Evolutionary conservation across 106 monocot species (phyloP), one percentile per base, ranked within the genome.

Genomic region (Narthecium ossifragum): DNA sequence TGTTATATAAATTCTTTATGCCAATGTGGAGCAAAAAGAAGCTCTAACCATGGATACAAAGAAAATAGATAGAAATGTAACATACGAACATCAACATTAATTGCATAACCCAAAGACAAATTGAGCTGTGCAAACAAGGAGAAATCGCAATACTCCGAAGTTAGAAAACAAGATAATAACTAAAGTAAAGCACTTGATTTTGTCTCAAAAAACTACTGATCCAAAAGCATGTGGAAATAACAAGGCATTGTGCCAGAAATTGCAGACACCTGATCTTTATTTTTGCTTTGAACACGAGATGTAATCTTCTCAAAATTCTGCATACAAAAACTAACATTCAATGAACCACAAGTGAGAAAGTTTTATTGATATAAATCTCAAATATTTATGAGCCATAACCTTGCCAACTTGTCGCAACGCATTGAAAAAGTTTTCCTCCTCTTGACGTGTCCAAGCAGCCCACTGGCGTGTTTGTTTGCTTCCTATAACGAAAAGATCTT

Each of bases 251-350:
- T 18, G 18, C 8, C 40, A 55, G 31, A 4, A 59, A 48, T 60
- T 2, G 26, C 8, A 51, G 25, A 32, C 69, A 90, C 90, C 86
- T 90, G 89, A 58, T 94, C 83, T 61, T 83, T 90, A 60, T 86
- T 94, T 66, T 94, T 94, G 51, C 90, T 94, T 66, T 90, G 85
- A 31, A 94, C 94, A 50, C 94, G 94, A 59, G 61, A 80, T 31
- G 94, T 94, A 12, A 94, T 94, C 83, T 90, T 94, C 62, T 94
- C 89, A 66, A 94, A 94, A 67, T 94, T 94, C 94, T 94, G 80
- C 25, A 62, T 4, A 60, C 22, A 70, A 50, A 68, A 69, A 37
- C 52, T 31, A 13, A 8, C 34, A 64, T 46, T 30, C 59, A 52
- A 58, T 20, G 23, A n/a, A 14, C 40, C 71, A 23, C 33, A 61